A percentile compares a stretch with the other conserved stretches of the same genome.
Conservation (phyloP, 2,329 filamentous ascomycete genomes). For the Aphanocladium album region DNA sequence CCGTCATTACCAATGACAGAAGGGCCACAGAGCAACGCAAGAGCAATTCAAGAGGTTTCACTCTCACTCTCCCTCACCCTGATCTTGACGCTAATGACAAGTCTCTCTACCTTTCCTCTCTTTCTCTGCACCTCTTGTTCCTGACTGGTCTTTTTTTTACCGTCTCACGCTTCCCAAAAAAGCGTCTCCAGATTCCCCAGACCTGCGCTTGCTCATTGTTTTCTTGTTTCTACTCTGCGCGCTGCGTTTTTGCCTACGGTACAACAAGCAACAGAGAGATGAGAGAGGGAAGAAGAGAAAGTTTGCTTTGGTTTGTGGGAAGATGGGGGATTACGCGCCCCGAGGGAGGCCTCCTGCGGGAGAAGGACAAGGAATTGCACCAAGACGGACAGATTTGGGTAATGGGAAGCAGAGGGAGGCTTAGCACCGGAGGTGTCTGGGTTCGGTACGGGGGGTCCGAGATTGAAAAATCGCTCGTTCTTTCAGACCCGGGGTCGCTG, state of each 20-base stretch:
- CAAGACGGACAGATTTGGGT: neutral
- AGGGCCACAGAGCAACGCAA: slow-evolving; percentile 59
- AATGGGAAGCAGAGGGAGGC: neutral
- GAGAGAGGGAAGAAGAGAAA: neutral
- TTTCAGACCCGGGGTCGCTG: slow-evolving; percentile 57
- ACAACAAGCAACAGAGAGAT: slow-evolving; percentile 21
- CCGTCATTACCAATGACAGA: slow-evolving; percentile 40
- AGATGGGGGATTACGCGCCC: neutral
- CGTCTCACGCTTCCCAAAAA: too few species aligned
- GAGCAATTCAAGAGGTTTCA: slow-evolving; percentile 34
- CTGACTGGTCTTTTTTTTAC: too few species aligned
- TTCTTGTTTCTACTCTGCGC: neutral
- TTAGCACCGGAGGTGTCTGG: neutral
- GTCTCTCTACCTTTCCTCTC: neutral
- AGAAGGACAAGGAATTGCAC: neutral
- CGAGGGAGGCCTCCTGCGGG: neutral
- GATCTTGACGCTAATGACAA: neutral
- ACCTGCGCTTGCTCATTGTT: neutral
- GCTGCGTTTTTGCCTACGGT: neutral
- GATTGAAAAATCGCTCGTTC: slow-evolving; percentile 41
- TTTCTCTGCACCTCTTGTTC: neutral
- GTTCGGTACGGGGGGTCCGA: neutral
- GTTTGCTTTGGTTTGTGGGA: neutral
- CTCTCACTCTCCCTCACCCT: neutral
- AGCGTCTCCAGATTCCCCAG: neutral